Conservation (phyloP, 2,329 filamentous ascomycete species). For the Colletotrichum sp. region DNA sequence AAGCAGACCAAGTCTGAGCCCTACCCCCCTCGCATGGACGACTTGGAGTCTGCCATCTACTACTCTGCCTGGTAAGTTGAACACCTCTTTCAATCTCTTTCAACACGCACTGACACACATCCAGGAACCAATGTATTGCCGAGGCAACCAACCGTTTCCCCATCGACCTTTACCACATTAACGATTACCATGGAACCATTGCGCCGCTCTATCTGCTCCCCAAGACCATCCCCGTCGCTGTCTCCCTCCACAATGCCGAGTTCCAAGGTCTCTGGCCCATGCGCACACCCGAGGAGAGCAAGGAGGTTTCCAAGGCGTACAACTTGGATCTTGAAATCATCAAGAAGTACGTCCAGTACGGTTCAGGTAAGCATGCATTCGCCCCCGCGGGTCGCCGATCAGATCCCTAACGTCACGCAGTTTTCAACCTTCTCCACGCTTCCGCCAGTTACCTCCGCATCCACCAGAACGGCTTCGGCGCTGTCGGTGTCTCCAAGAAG, state of each 20-base stretch:
- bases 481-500: conserved; percentile 70
- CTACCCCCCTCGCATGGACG: conserved; percentile 72
- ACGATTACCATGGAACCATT: conserved; percentile 68
- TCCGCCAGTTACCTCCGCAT: conserved; percentile 68
- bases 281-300: conserved; percentile 62
- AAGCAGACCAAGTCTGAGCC: conserved; percentile 66
- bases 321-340: conserved; percentile 62
- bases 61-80: conserved; percentile 63
- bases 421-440: conserved; percentile 74
- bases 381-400: fast-evolving
- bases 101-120: neutral
- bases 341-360: conserved; percentile 68
- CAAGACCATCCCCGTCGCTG: conserved; percentile 61
- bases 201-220: conserved; percentile 71
- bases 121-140: conserved; percentile 66
- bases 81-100: fast-evolving
- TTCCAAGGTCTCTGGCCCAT: conserved; percentile 74
- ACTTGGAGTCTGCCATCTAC: conserved; percentile 70
- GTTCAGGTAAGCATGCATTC: conserved; percentile 41
- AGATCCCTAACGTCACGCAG: conserved; percentile 23
- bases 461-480: conserved; percentile 71
- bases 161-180: conserved; percentile 67
- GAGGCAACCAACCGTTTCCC: conserved; percentile 66
- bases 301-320: conserved; percentile 69
- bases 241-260: conserved; percentile 72